Base-by-base conservation (phyloP, 2,329 filamentous ascomycete species). In the Drechslera avenae region DNA sequence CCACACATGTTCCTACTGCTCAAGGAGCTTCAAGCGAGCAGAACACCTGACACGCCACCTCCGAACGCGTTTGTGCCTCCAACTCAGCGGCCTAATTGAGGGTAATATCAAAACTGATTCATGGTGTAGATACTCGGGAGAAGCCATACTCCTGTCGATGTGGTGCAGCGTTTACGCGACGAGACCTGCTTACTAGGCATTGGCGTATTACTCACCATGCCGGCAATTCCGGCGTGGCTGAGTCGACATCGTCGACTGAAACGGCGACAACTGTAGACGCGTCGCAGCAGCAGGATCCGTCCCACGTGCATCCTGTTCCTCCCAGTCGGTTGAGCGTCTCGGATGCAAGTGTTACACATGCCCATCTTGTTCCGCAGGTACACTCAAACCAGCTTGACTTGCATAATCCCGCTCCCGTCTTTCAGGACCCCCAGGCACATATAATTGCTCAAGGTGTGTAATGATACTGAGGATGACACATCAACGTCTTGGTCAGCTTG, bases 41-140 rank as follows among this genome's bases (percentile, higher is more conserved):
- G 66, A 69, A 43, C 67, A 68, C 41, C 46, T 68, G 46, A 66
- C 59, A 19, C 64, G 64, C 39, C 66, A 69, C 53, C 55, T 66
- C 46, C 67, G 67, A 48, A 69, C 67, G 14, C 66, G 66, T 69
- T 49, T 39, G 64, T 68, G 43, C 21, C 51, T 46, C 52, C 34
- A 40, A 35, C 36, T 34, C 19, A 30, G 14, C 36, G 35, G 32
- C 47, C 43, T 42, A 13, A 21, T 35, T 30, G 19, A 35, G 9
- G 32, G 43, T 28, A 32, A 31, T 30, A 16, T n/a, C 46, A 39
- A 39, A 39, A 39, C 56, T 64, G 37, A 62, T 50, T 48, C 31
- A 39, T 31, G 36, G 13, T 37, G 23, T 42, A 70, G 66, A 69
- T 49, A 69, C 66, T 8, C 52, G 65, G 49, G 66, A 70, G 33